Conservation (phyloP, 164 flowering plant species). For the Euptelea pleiosperma region DNA sequence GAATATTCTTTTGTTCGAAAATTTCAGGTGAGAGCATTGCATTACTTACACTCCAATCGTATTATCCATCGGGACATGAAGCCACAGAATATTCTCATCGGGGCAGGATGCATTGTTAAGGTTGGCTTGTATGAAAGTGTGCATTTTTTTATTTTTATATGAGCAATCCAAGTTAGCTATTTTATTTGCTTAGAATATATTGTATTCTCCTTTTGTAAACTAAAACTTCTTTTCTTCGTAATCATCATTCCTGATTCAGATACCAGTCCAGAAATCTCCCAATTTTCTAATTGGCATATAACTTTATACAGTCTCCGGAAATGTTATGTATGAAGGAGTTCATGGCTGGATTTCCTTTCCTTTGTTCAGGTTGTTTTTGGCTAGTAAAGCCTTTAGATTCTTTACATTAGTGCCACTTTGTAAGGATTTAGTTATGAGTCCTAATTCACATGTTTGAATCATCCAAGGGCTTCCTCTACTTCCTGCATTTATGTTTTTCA, state of each 20-base stretch:
- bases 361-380: not conserved
- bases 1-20: constrained; percentile 1
- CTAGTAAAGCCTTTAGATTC: not conserved
- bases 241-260: not conserved
- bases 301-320: not conserved
- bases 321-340: not conserved
- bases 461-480: not conserved
- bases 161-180: not conserved
- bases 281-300: not conserved
- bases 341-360: not conserved
- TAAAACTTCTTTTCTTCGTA: not conserved
- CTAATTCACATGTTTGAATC: not conserved
- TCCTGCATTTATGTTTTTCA: not conserved
- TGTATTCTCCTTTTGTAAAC: not conserved
- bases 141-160: not conserved
- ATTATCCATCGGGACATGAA: constrained; percentile 99
- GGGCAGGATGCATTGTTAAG: constrained; percentile 90
- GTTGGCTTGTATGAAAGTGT: constrained; percentile 26
- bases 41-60: constrained; percentile 93
- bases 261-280: not conserved
- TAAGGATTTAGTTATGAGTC: no score
- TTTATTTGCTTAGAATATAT: not conserved
- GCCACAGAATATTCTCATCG: constrained; percentile 96
- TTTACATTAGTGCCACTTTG: not conserved
- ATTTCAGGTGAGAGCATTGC: constrained; percentile 85